These are phyloP conservation scores for Solanum hybrid DNA, from an alignment of 305 asterid genomes.

Conservation along the genomic window DNA sequence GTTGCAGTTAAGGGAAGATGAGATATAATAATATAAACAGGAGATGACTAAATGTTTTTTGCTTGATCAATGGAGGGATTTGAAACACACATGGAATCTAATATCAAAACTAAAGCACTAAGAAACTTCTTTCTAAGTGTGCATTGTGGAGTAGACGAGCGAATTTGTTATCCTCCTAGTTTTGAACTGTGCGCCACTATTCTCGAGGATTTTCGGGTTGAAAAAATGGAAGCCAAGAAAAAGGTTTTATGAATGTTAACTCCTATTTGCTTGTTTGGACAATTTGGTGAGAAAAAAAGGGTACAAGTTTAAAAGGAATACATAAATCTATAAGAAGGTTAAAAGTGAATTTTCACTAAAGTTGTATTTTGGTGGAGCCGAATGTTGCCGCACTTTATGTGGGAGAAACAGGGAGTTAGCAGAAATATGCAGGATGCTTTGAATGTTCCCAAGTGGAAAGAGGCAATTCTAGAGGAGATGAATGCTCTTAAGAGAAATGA, in stretches of 20 bases:
- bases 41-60: neutral
- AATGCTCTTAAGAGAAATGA: neutral
- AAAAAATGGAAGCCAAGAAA: neutral
- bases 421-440: neutral
- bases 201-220: neutral
- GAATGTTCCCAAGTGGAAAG: neutral
- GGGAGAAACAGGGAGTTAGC: neutral
- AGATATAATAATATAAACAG: neutral
- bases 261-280: neutral
- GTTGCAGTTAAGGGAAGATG: neutral
- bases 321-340: neutral
- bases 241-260: neutral
- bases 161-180: neutral
- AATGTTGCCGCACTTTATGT: neutral
- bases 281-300: neutral
- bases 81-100: neutral
- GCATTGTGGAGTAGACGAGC: neutral
- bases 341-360: neutral
- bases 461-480: neutral
- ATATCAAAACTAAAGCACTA: neutral
- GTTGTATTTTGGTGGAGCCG: neutral
- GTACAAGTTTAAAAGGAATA: neutral
- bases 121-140: neutral
- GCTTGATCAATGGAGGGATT: neutral
- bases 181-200: neutral